Evolutionary conservation across 2,329 filamentous ascomycete species (phyloP), one percentile per base, ranked within the genome.

Genomic region (Mycogone perniciosa): DNA sequence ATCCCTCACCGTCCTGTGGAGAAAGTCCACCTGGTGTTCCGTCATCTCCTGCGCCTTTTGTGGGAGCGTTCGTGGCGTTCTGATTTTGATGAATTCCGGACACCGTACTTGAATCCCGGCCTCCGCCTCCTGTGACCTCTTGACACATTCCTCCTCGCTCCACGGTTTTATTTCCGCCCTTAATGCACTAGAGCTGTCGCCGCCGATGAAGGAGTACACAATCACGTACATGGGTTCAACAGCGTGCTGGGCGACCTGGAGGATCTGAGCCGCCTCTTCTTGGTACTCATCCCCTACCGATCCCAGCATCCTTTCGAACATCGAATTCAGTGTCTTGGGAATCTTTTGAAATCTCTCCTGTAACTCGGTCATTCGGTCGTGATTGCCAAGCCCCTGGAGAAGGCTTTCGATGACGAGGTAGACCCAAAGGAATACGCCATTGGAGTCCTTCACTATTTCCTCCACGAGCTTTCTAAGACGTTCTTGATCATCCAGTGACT

Each of bases 341-440:
- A 58, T 35, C 2, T 30, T 26, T 33, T 42, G 6, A 2, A 54
- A 34, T 13, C 54, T 31, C 8, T 30, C 20, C 2, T 54, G 38
- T 1, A 59, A 41, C 3, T 34, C 43, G 1, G n/a, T n/a, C 0
- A 56, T 29, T 4, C 30, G n/a, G 31, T 58, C 56, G 1, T 39
- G 8, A n/a, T 56, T 35, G 3, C 34, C 20, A 1, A 62, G 43
- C 1, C 58, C 60, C 13, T 54, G 48, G 0, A 54, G n/a, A 4
- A 63, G 48, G 2, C 51, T 52, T 5, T 49, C 47, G 7, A 56
- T 52, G 2, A 61, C 60, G 0, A 62, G 52, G 11, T 49, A 56
- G 1, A 60, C 48, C 61, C 61, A 60, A 1, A 63, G 48, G 6
- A 62, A 62, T 0, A 62, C 60, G 0, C 59, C 60, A 1, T 56